Evolutionary conservation across 2,329 filamentous ascomycete species (phyloP), one percentile per base, ranked within the genome.

Genomic region (Paraconiothyrium brasiliense): DNA sequence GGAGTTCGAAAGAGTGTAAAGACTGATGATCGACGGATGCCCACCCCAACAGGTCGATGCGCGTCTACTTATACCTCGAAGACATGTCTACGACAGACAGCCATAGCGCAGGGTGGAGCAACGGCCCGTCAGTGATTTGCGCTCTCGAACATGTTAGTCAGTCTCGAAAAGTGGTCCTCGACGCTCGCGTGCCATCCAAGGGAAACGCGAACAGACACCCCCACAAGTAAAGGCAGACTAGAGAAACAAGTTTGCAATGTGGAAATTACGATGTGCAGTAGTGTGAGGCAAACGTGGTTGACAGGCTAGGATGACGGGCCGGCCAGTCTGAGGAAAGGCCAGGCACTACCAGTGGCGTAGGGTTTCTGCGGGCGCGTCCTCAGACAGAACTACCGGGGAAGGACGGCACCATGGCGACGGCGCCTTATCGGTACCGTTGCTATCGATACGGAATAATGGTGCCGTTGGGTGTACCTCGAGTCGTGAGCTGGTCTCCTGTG

Each of bases 131-230:
- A 56, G 20, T 39, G 43, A 47, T 56, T 56, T 47, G 43, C 41
- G 54, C 13, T 56, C 54, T 43, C 32, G 54, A 56, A 56, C 54
- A 56, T 11, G 2, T 56, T 56, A 46, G 54, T 46, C n/a, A 43
- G 11, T 9, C 48, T 56, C 43, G 16, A 48, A 48, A 56, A 56
- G 54, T 48, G 54, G 54, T 32, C 54, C 43, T 56, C 30, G 4
- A 11, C n/a, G 32, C 32, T 56, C 20, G 43, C 30, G 32, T 56
- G 54, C 54, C 54, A 56, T 7, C 37, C 54, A 39, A 13, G 43
- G 27, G 16, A n/a, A 37, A 8, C 27, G 11, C 1, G 20, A 16
- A 32, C 11, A 20, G n/a, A 11, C 13, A 27, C 9, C 41, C 43
- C 54, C 54, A 48, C 30, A 56, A 47, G 10, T 27, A 46, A n/a